A percentile compares a stretch with the other conserved stretches of the same genome.
These are phyloP conservation scores for Epithemia pelagica DNA, from an alignment of 108 stramenopile genomes.

Conservation along the genomic window DNA sequence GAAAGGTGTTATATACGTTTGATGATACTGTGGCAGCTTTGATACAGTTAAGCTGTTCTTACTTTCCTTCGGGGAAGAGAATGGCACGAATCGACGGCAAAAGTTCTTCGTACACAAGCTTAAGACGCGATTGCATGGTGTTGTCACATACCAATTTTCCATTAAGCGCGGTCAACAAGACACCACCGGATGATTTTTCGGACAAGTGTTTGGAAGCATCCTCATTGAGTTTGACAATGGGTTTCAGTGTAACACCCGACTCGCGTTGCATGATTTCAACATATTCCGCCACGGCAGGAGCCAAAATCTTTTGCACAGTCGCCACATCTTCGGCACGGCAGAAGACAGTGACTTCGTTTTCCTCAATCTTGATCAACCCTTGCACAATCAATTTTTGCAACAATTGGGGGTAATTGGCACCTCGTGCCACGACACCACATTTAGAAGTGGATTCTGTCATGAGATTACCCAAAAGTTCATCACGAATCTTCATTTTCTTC, in stretches of 20 bases:
- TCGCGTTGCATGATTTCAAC: constrained; percentile 89
- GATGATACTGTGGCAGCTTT: too few species aligned
- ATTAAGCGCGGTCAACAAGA: constrained; percentile 83
- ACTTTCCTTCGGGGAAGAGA: constrained; percentile 66
- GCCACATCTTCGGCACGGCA: constrained; percentile 86
- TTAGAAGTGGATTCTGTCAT: constrained; percentile 70
- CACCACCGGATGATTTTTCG: constrained; percentile 82
- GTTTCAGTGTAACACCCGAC: constrained; percentile 74
- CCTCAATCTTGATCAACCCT: constrained; percentile 98
- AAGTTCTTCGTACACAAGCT: constrained; percentile 88
- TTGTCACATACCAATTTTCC: constrained; percentile 97
- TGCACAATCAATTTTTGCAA: constrained; percentile 96
- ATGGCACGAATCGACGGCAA: constrained; percentile 92
- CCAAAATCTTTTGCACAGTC: constrained; percentile 67
- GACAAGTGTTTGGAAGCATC: constrained; percentile 58
- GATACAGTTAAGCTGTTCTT: too few species aligned
- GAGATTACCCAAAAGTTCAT: constrained; percentile 81
- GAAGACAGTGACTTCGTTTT: constrained; percentile 81
- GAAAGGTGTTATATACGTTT: too few species aligned
- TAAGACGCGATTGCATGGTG: constrained; percentile 87
- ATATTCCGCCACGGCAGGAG: constrained; percentile 84
- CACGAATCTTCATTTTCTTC: constrained; percentile 96
- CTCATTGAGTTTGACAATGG: constrained; percentile 73
- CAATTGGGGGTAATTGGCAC: constrained; percentile 87
- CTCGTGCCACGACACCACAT: constrained; percentile 70